A percentile compares a stretch with the other conserved stretches of the same genome.
phyloP scores from a whole-genome alignment of 768 basidiomycete genomes.

The Kwoniella sp. region DNA sequence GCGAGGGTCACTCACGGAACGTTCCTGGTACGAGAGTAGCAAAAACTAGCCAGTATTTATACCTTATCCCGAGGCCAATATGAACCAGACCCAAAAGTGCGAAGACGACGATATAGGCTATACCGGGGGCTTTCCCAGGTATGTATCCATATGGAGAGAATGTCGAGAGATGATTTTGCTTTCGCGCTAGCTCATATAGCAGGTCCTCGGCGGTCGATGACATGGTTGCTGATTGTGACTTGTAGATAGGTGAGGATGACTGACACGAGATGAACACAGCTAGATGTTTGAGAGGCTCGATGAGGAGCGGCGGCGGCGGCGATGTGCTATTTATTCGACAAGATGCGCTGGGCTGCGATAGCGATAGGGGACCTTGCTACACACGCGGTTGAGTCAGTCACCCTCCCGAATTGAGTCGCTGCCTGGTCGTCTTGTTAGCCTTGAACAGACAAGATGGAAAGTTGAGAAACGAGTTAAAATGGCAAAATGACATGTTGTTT shows the following conservation, averaged over 20 bases:
- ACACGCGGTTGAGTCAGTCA: too few species aligned
- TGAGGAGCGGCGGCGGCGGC: neutral
- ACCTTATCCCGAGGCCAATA: constrained; percentile 31
- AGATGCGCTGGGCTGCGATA: too few species aligned
- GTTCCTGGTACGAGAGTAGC: constrained; percentile 39
- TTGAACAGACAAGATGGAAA: too few species aligned
- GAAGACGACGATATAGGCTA: constrained; percentile 51
- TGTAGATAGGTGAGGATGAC: neutral
- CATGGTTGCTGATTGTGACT: neutral
- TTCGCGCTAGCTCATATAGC: neutral
- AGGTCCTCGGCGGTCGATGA: neutral
- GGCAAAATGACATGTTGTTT: too few species aligned
- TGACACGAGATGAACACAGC: too few species aligned
- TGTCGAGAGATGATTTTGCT: constrained; percentile 10
- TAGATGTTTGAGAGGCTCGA: too few species aligned
- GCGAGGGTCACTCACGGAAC: constrained; percentile 29
- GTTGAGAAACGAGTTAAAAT: too few species aligned
- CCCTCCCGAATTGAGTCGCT: too few species aligned
- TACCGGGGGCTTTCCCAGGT: constrained; percentile 38
- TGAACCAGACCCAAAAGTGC: constrained; percentile 39
- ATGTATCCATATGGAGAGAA: constrained; percentile 41
- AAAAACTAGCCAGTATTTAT: constrained; percentile 44
- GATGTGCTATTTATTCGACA: neutral
- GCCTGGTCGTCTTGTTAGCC: too few species aligned
- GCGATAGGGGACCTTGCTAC: too few species aligned